Evolutionary conservation across 331 rosid genomes (phyloP).

Genomic region (Saraca asoca): DNA sequence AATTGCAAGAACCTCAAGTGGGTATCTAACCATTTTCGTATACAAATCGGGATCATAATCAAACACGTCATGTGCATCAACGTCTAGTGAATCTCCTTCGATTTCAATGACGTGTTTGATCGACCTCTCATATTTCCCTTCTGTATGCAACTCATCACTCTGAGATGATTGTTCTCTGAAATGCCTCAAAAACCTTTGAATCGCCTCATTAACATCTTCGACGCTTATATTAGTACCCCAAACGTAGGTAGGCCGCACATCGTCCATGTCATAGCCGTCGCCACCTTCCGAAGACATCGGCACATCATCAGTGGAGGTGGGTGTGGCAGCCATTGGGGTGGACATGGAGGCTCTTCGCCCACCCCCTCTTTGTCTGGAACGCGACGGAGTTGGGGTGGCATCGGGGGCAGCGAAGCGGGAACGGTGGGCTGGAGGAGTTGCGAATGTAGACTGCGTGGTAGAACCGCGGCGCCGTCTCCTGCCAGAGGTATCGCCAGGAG

Average conservation of each 20-base stretch:
- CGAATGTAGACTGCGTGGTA: conserved; percentile 58
- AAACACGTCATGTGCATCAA: conserved; percentile 77
- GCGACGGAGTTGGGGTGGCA: conserved; percentile 61
- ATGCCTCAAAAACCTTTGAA: conserved; percentile 72
- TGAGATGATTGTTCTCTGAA: conserved; percentile 59
- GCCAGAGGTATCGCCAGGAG: conserved; percentile 55
- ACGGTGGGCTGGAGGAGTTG: conserved; percentile 62
- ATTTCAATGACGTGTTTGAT: conserved; percentile 69
- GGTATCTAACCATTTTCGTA: conserved; percentile 87
- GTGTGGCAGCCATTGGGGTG: conserved; percentile 56
- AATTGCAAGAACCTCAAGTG: conserved; percentile 93
- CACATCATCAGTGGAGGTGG: conserved; percentile 71
- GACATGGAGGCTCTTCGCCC: conserved; percentile 42
- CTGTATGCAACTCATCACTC: conserved; percentile 57
- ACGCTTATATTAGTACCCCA: conserved; percentile 98
- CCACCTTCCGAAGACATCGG: conserved; percentile 85
- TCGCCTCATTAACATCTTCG: conserved; percentile 83
- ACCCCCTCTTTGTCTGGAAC: conserved; percentile 44
- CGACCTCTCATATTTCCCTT: conserved; percentile 77
- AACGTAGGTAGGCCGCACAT: conserved; percentile 76
- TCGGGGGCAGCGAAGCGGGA: conserved; percentile 67
- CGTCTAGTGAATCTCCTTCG: conserved; percentile 81
- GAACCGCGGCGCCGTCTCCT: conserved; percentile 55
- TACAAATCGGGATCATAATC: conserved; percentile 89
- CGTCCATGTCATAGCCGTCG: conserved; percentile 72